A percentile compares a stretch with the other conserved stretches of the same genome.
Evolutionary conservation across 1,139 yeast species (phyloP).

Genomic region (Geotrichum europaeum): DNA sequence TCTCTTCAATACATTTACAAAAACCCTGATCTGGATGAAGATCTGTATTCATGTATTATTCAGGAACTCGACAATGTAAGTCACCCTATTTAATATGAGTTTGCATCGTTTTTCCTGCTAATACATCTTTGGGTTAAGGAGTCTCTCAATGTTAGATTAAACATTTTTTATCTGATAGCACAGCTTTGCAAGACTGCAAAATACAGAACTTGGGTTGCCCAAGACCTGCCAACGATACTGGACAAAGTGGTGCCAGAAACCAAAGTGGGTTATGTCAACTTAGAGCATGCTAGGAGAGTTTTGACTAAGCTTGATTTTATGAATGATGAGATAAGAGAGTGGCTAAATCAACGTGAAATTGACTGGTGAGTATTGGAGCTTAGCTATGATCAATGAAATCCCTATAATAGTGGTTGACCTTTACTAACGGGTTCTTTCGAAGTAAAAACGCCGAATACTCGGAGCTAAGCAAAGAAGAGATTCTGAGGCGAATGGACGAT

Average conservation of each 20-base stretch:
- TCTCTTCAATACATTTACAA: conserved; percentile 57
- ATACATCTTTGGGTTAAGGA: background rate
- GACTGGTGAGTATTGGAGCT: conserved; percentile 14
- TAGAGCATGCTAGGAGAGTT: conserved; percentile 35
- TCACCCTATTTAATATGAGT: conserved; percentile 21
- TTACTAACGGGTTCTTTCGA: background rate
- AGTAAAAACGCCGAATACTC: conserved; percentile 4
- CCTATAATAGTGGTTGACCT: conserved; percentile 5
- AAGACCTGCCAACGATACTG: conserved; percentile 48
- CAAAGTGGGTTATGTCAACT: conserved; percentile 43
- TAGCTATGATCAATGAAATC: background rate
- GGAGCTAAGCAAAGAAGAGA: conserved; percentile 22
- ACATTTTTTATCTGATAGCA: conserved; percentile 13
- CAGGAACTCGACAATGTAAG: conserved; percentile 51
- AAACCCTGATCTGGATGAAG: conserved; percentile 58
- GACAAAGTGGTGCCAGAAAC: conserved; percentile 48
- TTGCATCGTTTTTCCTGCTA: background rate
- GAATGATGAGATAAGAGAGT: conserved; percentile 20
- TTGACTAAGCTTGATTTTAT: conserved; percentile 21
- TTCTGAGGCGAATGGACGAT: conserved; percentile 59
- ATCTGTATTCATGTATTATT: conserved; percentile 61
- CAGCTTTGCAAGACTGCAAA: conserved; percentile 6
- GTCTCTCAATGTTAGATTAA: conserved; percentile 15
- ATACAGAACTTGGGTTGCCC: conserved; percentile 33
- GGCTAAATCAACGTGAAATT: conserved; percentile 12